phyloP scores from a whole-genome alignment of 2,329 filamentous ascomycete species.

The Epichloe gansuensis region DNA sequence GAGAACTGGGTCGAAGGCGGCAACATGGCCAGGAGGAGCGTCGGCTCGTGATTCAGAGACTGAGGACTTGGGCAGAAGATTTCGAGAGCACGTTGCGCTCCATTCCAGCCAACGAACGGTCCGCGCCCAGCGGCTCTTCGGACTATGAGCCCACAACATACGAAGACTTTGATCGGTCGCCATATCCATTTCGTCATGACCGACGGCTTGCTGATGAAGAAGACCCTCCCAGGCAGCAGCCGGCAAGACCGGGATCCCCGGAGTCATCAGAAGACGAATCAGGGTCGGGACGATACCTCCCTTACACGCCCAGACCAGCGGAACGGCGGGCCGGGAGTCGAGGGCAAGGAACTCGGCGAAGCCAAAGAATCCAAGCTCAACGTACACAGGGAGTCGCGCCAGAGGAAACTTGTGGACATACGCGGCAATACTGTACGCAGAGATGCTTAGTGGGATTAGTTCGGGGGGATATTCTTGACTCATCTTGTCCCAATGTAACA shows the following conservation, averaged over 20 bases:
- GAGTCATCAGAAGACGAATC: neutral
- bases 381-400: neutral
- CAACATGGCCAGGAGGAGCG: neutral
- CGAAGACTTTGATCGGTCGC: slow-evolving; percentile 10
- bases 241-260: neutral
- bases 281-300: neutral
- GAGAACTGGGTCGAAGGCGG: neutral
- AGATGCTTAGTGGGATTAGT: slow-evolving; percentile 26
- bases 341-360: slow-evolving; percentile 7
- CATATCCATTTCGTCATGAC: neutral
- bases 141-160: slow-evolving; percentile 11
- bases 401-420: neutral
- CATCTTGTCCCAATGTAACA: slow-evolving; percentile 24
- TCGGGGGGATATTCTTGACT: slow-evolving; percentile 18
- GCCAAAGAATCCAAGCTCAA: slow-evolving; percentile 9
- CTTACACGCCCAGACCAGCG: slow-evolving; percentile 1
- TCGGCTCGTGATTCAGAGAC: neutral
- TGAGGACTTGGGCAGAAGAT: slow-evolving; percentile 11
- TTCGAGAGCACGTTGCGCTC: slow-evolving; percentile 13
- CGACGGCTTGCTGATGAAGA: neutral
- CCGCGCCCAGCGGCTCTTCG: slow-evolving; percentile 5
- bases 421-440: slow-evolving; percentile 24
- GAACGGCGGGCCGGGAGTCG: neutral
- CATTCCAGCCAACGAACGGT: slow-evolving; percentile 10
- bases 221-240: neutral